Evolutionary conservation across 371 early-diverging fungal genomes (phyloP).

Genomic region (Rhizopus delemar): DNA sequence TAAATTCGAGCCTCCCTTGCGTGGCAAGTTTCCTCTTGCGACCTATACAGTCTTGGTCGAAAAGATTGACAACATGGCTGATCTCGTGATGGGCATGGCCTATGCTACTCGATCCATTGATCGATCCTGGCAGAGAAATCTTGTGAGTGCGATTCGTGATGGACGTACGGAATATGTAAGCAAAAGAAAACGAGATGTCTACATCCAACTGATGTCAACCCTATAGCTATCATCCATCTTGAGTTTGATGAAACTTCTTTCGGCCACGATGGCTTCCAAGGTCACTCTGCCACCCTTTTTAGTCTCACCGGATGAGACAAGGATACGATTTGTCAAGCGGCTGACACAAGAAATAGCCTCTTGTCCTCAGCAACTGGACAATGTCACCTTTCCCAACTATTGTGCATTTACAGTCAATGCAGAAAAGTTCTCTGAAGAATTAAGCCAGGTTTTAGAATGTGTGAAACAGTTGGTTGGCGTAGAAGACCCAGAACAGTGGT

Average conservation of each 20-base stretch:
- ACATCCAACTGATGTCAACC: neutral
- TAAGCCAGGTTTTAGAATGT: conserved; percentile 29
- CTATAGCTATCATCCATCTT: conserved; percentile 41
- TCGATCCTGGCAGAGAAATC: conserved; percentile 23
- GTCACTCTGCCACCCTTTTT: conserved; percentile 47
- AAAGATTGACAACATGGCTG: conserved; percentile 49
- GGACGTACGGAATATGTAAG: conserved; percentile 48
- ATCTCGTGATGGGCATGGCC: conserved; percentile 42
- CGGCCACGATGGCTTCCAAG: conserved; percentile 43
- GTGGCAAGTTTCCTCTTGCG: conserved; percentile 43
- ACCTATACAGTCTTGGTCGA: conserved; percentile 33
- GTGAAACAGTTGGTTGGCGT: conserved; percentile 42
- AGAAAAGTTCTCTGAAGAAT: conserved; percentile 33
- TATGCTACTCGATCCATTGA: conserved; percentile 23
- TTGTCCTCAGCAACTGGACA: conserved; percentile 23
- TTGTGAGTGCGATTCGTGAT: conserved; percentile 23
- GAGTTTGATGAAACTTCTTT: conserved; percentile 43
- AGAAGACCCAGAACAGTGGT: conserved; percentile 47
- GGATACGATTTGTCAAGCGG: conserved; percentile 18
- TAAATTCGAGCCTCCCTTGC: conserved; percentile 43
- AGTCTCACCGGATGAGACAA: conserved; percentile 30
- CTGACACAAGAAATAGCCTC: conserved; percentile 20
- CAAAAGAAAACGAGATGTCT: neutral
- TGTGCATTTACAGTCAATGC: conserved; percentile 40
- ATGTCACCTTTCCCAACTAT: conserved; percentile 33